phyloP scores from a whole-genome alignment of 805 yeast species.

The Hagleromyces aurorensis region DNA sequence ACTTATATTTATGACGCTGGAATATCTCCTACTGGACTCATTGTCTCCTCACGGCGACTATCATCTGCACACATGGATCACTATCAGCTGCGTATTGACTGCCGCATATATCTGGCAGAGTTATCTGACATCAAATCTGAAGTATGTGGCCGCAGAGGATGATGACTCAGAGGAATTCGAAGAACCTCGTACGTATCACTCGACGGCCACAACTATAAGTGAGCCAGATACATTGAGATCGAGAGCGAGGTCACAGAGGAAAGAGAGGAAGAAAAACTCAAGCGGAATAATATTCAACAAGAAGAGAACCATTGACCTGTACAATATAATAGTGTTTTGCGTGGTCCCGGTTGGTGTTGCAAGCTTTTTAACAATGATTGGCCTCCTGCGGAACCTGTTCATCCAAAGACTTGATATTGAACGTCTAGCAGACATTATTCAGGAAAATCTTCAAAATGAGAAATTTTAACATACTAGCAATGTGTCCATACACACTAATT shows the following conservation, averaged over 20 bases:
- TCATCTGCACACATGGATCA: constrained; percentile 83
- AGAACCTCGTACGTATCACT: constrained; percentile 2
- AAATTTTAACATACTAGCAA: too few relatives aligned
- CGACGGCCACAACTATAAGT: too few relatives aligned
- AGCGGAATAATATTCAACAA: constrained; percentile 19
- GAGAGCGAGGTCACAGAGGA: too few relatives aligned
- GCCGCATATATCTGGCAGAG: constrained; percentile 75
- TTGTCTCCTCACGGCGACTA: constrained; percentile 66
- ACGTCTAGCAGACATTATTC: constrained; percentile 23
- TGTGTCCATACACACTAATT: too few relatives aligned
- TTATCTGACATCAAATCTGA: constrained; percentile 73
- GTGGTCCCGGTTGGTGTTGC: constrained; percentile 98
- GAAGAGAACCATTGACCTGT: constrained; percentile 69
- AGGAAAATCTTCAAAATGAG: too few relatives aligned
- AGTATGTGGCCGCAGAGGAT: constrained; percentile 26
- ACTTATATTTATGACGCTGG: constrained; percentile 58
- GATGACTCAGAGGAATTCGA: constrained; percentile 9
- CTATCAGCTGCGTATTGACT: constrained; percentile 80
- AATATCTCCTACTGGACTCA: constrained; percentile 57
- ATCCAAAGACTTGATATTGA: constrained; percentile 62
- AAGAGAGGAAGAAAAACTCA: constrained; percentile 32
- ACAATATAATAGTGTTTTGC: constrained; percentile 87
- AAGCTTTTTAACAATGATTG: constrained; percentile 86
- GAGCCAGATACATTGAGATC: too few relatives aligned
- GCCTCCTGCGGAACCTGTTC: constrained; percentile 63